A percentile compares a stretch with the other conserved stretches of the same genome.
phyloP scores from a whole-genome alignment of 2,329 filamentous ascomycete species.

The Aspergillus piperis region DNA sequence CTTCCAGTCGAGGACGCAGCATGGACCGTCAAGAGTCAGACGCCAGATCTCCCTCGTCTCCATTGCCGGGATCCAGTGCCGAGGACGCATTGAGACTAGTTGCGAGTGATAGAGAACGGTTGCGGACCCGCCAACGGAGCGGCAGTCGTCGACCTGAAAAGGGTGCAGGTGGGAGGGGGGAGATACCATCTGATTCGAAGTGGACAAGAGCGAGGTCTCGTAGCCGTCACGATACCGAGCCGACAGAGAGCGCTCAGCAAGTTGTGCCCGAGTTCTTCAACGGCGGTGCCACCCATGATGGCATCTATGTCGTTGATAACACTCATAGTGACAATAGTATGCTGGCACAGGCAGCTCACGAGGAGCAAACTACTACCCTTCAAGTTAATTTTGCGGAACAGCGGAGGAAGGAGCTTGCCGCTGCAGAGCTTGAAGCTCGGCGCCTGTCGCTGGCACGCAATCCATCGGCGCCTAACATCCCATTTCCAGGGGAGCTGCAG shows the following conservation, averaged over 20 bases:
- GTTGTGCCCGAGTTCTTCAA: slow-evolving; percentile 13
- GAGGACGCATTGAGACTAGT: slow-evolving; percentile 59
- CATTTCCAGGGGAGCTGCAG: slow-evolving; percentile 65
- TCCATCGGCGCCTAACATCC: slow-evolving; percentile 76
- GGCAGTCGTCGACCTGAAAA: slow-evolving; percentile 52
- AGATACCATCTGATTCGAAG: slow-evolving; percentile 50
- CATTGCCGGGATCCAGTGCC: slow-evolving; percentile 63
- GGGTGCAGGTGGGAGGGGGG: slow-evolving; percentile 45
- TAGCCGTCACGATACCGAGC: slow-evolving; percentile 36
- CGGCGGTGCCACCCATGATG: slow-evolving; percentile 14
- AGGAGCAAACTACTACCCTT: slow-evolving; percentile 23
- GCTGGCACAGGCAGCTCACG: slow-evolving; percentile 26
- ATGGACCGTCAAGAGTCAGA: slow-evolving; percentile 60
- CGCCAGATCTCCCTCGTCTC: slow-evolving; percentile 74
- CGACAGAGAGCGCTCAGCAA: slow-evolving; percentile 16
- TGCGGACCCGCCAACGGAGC: slow-evolving; percentile 53
- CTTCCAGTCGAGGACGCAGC: slow-evolving; percentile 59
- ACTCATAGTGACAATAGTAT: slow-evolving; percentile 3
- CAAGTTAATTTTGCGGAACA: slow-evolving; percentile 58
- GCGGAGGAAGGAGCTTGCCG: slow-evolving; percentile 72
- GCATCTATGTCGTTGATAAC: slow-evolving; percentile 11
- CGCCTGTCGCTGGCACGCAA: slow-evolving; percentile 79
- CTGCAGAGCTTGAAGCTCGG: slow-evolving; percentile 84
- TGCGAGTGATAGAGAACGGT: slow-evolving; percentile 45
- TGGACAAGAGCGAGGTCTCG: slow-evolving; percentile 36